Percentiles rank a stretch among this genome's conserved stretches.
Evolutionary conservation across 768 basidiomycete genomes (phyloP).

Genomic region (Lactarius trivialis): DNA sequence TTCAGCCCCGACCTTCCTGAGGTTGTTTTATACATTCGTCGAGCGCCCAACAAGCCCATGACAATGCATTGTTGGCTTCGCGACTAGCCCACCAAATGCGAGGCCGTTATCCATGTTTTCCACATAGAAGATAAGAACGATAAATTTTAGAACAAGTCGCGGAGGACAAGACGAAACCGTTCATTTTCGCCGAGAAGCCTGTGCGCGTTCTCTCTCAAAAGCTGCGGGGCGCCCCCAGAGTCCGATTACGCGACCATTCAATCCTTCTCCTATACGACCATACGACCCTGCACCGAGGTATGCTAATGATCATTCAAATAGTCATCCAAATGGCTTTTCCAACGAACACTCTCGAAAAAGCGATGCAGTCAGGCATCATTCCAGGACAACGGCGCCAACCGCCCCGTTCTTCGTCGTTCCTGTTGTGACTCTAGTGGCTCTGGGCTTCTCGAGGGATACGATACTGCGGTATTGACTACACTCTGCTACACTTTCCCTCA

Average conservation of each 20-base stretch:
- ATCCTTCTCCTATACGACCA: neutral
- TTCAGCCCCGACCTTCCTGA: too few species aligned
- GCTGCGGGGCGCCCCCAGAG: neutral
- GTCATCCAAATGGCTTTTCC: conserved; percentile 30
- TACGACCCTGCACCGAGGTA: conserved; percentile 9
- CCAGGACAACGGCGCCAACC: conserved; percentile 21
- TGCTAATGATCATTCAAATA: conserved; percentile 26
- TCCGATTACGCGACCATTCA: neutral
- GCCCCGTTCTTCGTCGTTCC: conserved; percentile 20
- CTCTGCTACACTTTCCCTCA: conserved; percentile 56
- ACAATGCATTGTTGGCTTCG: conserved; percentile 83
- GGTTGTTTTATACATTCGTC: conserved; percentile 77
- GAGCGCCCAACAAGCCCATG: conserved; percentile 75
- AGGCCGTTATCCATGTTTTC: conserved; percentile 84
- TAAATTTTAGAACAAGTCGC: conserved; percentile 43
- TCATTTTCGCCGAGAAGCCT: conserved; percentile 47
- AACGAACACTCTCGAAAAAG: conserved; percentile 31
- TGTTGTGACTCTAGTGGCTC: conserved; percentile 25
- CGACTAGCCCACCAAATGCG: conserved; percentile 65
- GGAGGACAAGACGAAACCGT: conserved; percentile 53
- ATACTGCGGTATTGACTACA: conserved; percentile 57
- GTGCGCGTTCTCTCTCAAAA: conserved; percentile 22
- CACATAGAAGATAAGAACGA: conserved; percentile 40
- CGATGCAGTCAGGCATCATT: conserved; percentile 26
- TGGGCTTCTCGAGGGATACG: conserved; percentile 51